Evolutionary conservation across 192 early-diverging fungal genomes (phyloP), one percentile per base, ranked within the genome.

Genomic region (Coemansia sp.): DNA sequence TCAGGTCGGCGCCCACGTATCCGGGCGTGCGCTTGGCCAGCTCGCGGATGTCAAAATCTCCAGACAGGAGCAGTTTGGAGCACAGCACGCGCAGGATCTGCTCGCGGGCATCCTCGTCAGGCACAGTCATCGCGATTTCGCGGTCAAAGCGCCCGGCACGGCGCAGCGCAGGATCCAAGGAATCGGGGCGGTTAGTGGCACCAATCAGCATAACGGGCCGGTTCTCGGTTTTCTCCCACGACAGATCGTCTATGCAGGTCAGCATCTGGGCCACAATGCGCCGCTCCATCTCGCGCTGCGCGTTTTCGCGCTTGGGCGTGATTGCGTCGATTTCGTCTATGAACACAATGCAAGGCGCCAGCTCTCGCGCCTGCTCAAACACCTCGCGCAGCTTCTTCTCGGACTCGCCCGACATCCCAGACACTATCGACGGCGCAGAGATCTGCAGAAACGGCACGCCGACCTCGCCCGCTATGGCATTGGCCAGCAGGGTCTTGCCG

Each of bases 291-390:
- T 95, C 95, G 60, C 95, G 79, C 69, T 95, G 92, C 6, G 94
- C 79, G 22, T 69, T 82, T 18, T 82, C 79, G 57, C 79, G 79
- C 74, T 91, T 91, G 8, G 95, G 93, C 4, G 95, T 92, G 52
- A 98, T 97, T 16, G 94, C 93, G 72, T 98, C 96, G 59, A 98
- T 97, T 72, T 98, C 96, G 68, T 98, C 96, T 64, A 98, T 94
- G 62, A 98, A 98, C 56, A 98, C 81, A 23, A 98, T 65, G 74
- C 92, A 95, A 0, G 94, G 94, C 7, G 94, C 94, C 59, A 87
- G 71, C 6, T 83, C 88, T 55, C 85, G 91, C 4, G 95, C 96
- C 66, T 98, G 93, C n/a, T 95, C 93, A 85, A 98, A 98, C 0
- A 98, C 85, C 65, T 97, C 97, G 28, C 97, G 85, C 24, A 98